Base-by-base conservation (phyloP, 148 eudicot species). In the Limonium bicolor region DNA sequence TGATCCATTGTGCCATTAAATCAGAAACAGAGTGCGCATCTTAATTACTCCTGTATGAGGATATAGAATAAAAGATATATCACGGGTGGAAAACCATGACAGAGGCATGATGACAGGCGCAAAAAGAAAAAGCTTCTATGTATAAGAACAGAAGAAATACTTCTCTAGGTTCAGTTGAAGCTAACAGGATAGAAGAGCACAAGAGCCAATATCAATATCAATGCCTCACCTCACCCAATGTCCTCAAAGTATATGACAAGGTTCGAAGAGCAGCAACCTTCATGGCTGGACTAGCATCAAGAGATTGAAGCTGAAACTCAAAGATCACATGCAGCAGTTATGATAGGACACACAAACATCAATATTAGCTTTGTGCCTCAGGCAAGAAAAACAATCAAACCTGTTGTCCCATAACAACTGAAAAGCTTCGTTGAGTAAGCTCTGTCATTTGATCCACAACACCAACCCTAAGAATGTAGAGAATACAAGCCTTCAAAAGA, bases 391-490 rank as follows among this genome's bases (percentile, higher is more conserved):
- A 9, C 20, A 19, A 27, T 36, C 58, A 61, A 59, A 85, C 99
- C 99, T 90, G 99, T 60, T 81, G 75, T 22, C 85, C 92, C 28
- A 90, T 66, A 63, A 78, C 56, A 67, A 78, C 88, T 40, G 74
- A 63, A 58, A 90, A 80, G 63, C 75, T 73, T 67, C 99, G 76
- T 68, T 90, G 99, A 58, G 93, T 81, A 67, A 95, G 95, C 68
- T 90, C 99, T 20, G 78, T 75, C 99, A 90, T 84, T 60, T 84
- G 95, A 66, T 90, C 99, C 18, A 75, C 80, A 46, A 90, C 70
- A 53, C 88, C 99, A 36, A 90, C 88, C 56, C 99, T 80, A 63
- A 90, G 84, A 64, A 90, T 73, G 58, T 90, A 90, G 24, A 90
- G 80, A 58, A 90, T 82, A 60, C 99, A 90, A 22, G 99, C 99